Evolutionary conservation across 768 basidiomycete genomes (phyloP), one percentile per base, ranked within the genome.

Genomic region (Tephrocybe sp.): DNA sequence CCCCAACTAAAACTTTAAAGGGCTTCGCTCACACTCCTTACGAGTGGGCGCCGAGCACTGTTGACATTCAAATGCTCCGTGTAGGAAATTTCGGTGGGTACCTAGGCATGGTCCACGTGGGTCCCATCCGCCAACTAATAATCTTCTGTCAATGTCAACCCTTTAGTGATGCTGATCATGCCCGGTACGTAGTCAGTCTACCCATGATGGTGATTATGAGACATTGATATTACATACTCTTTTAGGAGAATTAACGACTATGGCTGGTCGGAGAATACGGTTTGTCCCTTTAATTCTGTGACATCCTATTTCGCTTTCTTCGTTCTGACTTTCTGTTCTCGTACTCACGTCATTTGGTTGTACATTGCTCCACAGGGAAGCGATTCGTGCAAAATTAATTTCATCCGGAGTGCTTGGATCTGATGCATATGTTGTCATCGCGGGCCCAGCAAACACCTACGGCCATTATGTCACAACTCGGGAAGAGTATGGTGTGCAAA

Each of bases 391-490:
- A 19, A 67, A 74, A 59, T 72, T 91, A 42, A 83, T 89, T 51
- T 75, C 83, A 0, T 69, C 77, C 42, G 81, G 79, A 3, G 70
- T 88, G 50, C 64, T 90, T 50, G 84, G 80, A 33, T 64, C 79
- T 40, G 76, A 85, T 55, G 86, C 85, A 3, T 85, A 87, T 55
- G 85, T 91, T 52, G 86, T 89, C 45, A 68, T 89, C 47, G 83
- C 85, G 12, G 89, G 87, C 12, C 89, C 89, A n/a, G 87, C 86
- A 4, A 91, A 90, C 55, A 84, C 86, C 4, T 91, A 91, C 59
- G 78, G 71, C 0, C 88, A 89, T 66, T 88, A 89, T 61, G 73
- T 88, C 44, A 70, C 86, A 1, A 89, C 86, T 23, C 73, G 69
- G 9, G 86, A 91, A 64, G 87, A 88, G 64, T 90, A 88, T 61